Conservation (phyloP, 2,329 filamentous ascomycete genomes). For the Aspergillus alliaceus region DNA sequence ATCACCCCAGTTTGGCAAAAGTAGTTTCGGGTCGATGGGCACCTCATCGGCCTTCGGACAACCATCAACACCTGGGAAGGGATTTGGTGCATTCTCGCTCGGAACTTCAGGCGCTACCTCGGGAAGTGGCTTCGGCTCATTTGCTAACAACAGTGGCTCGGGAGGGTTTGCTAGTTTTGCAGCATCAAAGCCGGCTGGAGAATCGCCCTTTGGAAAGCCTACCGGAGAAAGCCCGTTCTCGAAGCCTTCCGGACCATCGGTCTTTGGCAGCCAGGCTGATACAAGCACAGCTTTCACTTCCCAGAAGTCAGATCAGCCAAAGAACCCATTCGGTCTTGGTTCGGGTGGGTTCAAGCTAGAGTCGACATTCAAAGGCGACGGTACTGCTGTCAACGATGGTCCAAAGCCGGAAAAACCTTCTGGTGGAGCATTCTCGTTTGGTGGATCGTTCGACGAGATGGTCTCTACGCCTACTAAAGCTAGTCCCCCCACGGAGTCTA, state of each 20-base stretch:
- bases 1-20: slow-evolving; percentile 34
- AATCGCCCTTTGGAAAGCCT: slow-evolving; percentile 28
- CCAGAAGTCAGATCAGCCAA: slow-evolving; percentile 27
- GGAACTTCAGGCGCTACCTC: slow-evolving; percentile 18
- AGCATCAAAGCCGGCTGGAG: slow-evolving; percentile 23
- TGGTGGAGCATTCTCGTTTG: slow-evolving; percentile 39
- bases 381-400: slow-evolving; percentile 39
- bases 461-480: slow-evolving; percentile 35
- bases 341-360: slow-evolving; percentile 41
- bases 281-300: slow-evolving; percentile 27
- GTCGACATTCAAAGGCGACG: slow-evolving; percentile 47
- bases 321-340: slow-evolving; percentile 30
- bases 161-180: slow-evolving; percentile 27
- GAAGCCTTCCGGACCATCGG: slow-evolving; percentile 28
- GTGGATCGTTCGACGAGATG: slow-evolving; percentile 40
- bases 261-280: slow-evolving; percentile 30
- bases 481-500: slow-evolving; percentile 35
- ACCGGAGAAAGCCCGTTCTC: slow-evolving; percentile 28
- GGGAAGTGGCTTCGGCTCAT: slow-evolving; percentile 37
- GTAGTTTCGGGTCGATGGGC: slow-evolving; percentile 27
- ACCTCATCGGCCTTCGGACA: slow-evolving; percentile 31
- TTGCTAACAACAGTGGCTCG: slow-evolving; percentile 27
- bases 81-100: slow-evolving; percentile 22
- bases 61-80: slow-evolving; percentile 27
- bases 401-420: slow-evolving; percentile 39